Base-by-base conservation (phyloP, 805 yeast species). In the Grigorovia humatica region DNA sequence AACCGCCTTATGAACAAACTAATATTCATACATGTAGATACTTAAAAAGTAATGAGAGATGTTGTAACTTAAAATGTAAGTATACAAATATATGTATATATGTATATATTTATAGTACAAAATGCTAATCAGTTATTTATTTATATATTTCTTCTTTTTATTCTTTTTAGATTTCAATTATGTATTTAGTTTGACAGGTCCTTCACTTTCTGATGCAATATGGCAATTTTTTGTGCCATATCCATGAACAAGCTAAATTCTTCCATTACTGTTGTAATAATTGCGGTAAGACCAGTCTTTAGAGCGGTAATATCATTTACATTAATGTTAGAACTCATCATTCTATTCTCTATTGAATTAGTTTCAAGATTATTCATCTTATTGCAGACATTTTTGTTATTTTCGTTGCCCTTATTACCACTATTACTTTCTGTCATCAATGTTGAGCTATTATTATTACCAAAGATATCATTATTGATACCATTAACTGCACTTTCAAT, bases 211-310 rank as follows among this genome's bases (percentile, higher is more conserved):
- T 78, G 81, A 66, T 85, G 91, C 43, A 83, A 65, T 57, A 81
- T 86, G 2, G 91, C 90, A 62, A 83, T 75, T 43, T 79, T 76
- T 63, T 84, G 86, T 48, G 90, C 83, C 45, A 83, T 72, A 64
- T 84, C 90, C 81, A 84, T 82, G 66, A 83, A 85, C 50, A 85
- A 69, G 45, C 73, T 72, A 62, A 82, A 85, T 65, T 85, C 91
- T 58, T 80, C 82, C 51, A 79, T 78, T 27, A 85, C 74, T 0
- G 87, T 81, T 48, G 76, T 75, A 15, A 83, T 78, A 29, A 84
- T 75, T 56, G 76, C 72, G 53, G 62, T 81, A 67, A 77, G 51
- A 13, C 70, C 70, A 4, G 63, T 60, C 49, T 64, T 66, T 49
- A 64, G 53, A 15, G 55, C 54, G n/a, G 55, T 55, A 20, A 58